Evolutionary conservation across 2,329 filamentous ascomycete species (phyloP), one percentile per base, ranked within the genome.

Genomic region (Grosmannia clavigera): DNA sequence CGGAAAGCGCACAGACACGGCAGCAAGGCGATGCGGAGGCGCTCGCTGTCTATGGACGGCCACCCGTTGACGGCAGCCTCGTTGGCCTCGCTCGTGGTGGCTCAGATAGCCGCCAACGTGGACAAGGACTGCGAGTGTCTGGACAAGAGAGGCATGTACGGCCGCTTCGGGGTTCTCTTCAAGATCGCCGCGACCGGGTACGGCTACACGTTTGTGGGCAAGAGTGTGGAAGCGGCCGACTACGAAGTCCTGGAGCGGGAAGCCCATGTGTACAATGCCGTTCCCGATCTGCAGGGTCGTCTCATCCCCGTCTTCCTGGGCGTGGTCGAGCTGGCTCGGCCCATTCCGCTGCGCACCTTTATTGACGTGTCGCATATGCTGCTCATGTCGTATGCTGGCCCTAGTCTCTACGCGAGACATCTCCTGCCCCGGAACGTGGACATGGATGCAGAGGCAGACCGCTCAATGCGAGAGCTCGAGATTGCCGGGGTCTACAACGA

Each of bases 381-480:
- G 51, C 60, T 62, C 16, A 27, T 62, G 22, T 62, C 60, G 4
- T 62, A 59, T 27, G 60, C 43, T 1, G 60, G 60, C 22, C 27
- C 58, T 2, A 29, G 9, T 11, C 25, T 38, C 5, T 7, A 10
- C 5, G 31, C 5, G 31, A 31, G 31, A 31, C 5, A 31, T 31
- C 31, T 31, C 5, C 4, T 31, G 31, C 31, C 7, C 4, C 31
- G 31, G 2, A 7, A 7, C 31, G 31, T 31, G 2, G 7, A 31
- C 31, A 5, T 31, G 31, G 31, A 31, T 31, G 31, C 31, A 2
- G 31, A 31, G 31, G 7, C 31, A 5, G 31, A 31, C 7, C 31
- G 31, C 31, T 5, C 31, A 31, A 31, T 7, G 4, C 31, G 31
- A 7, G 31, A 31, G 31, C 57, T 61, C 3, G 27, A 4, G 7